Percentiles rank a stretch among this genome's conserved stretches.
phyloP scores from a whole-genome alignment of 768 basidiomycete species.

The Hericium rajendrae region DNA sequence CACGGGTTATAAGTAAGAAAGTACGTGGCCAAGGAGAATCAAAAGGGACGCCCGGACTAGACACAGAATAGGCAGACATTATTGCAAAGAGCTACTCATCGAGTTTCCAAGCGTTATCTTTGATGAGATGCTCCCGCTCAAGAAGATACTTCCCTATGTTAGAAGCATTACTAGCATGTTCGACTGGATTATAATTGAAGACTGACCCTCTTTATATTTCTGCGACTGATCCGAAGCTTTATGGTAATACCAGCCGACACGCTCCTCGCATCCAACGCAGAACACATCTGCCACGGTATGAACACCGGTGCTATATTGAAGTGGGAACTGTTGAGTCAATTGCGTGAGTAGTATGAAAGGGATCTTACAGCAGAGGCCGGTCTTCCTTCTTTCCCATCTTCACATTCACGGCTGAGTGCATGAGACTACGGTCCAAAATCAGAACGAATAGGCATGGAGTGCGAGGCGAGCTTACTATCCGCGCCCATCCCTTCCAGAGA shows the following conservation, averaged over 20 bases:
- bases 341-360: slow-evolving; percentile 2
- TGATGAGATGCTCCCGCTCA: slow-evolving; percentile 69
- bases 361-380: slow-evolving; percentile 53
- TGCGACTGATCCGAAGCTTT: slow-evolving; percentile 67
- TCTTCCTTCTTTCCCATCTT: slow-evolving; percentile 69
- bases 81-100: slow-evolving; percentile 27
- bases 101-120: slow-evolving; percentile 73
- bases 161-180: background rate
- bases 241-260: slow-evolving; percentile 77
- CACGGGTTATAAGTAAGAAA: background rate
- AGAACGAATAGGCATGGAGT: background rate
- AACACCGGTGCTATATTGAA: slow-evolving; percentile 52
- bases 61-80: too few species aligned
- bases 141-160: slow-evolving; percentile 66
- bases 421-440: slow-evolving; percentile 36
- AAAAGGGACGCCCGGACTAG: too few species aligned
- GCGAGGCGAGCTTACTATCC: slow-evolving; percentile 47
- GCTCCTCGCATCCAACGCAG: slow-evolving; percentile 70
- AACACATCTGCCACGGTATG: slow-evolving; percentile 77
- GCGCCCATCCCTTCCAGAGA: slow-evolving; percentile 74
- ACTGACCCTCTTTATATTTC: slow-evolving; percentile 78
- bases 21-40: background rate
- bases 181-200: background rate
- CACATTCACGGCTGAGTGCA: slow-evolving; percentile 71
- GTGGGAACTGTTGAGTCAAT: slow-evolving; percentile 1